Base-by-base conservation (phyloP, 768 basidiomycete genomes). In the Lentinula aciculospora region DNA sequence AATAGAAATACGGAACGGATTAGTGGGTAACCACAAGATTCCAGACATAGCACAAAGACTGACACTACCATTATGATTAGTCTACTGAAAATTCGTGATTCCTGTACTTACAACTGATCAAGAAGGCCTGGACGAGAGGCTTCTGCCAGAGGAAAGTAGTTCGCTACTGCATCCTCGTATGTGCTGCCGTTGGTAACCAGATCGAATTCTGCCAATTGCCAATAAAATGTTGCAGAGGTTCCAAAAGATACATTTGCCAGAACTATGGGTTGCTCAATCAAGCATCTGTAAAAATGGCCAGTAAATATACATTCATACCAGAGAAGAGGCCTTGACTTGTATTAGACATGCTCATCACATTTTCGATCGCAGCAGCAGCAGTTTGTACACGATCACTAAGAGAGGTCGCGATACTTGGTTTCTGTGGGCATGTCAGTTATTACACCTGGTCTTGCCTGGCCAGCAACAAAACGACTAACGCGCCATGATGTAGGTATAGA, bases 121-220 rank as follows among this genome's bases (percentile, higher is more conserved):
- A 19, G 12, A 32, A 56, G 40, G 40, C 21, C 21, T 19, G 55
- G 42, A 4, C 42, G 34, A 12, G 37, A 23, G 10, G 21, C 39
- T 12, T 56, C 55, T 21, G 39, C 55, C 13, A 40, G 15, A 6
- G 34, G 37, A 40, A 56, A 56, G 29, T 39, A 56, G 13, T 21
- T 17, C 27, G 21, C n/a, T 28, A 56, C 25, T 27, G 25, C 23
- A 44, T 50, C 49, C 27, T 59, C 25, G 27, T 62, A 62, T 40
- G 29, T 53, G 17, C 45, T 49, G 28, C 59, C 53, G 17, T 57
- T 59, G 4, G 53, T 56, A 13, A 50, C 53, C 6, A 59, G 37
- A 40, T 62, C 61, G 34, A 62, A 62, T 40, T 62, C 61, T 40
- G 61, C 61, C 53, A 62, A 37, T 28, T 59, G 54, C 15, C 46